Conservation (phyloP, 2,329 filamentous ascomycete species). For the Coniella vitis region DNA sequence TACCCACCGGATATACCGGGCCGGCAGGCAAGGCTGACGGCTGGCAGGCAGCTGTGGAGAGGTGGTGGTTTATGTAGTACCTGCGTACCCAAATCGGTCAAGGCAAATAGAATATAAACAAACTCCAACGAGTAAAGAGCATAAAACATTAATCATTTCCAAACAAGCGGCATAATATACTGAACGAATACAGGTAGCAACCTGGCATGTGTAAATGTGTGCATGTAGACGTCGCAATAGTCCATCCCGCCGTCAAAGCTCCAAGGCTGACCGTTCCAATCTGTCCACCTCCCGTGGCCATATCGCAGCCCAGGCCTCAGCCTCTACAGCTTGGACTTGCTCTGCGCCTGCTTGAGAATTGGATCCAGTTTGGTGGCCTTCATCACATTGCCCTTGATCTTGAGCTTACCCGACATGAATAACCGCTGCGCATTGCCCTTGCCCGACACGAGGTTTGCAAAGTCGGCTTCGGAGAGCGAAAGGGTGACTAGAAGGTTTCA, state of each 20-base stretch:
- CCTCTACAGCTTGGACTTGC: slow-evolving; percentile 72
- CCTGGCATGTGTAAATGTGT: no score
- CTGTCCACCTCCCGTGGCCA: slow-evolving; percentile 11
- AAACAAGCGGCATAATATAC: neutral
- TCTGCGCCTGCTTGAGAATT: slow-evolving; percentile 80
- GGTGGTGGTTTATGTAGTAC: no score
- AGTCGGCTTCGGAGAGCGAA: slow-evolving; percentile 76
- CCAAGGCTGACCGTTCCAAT: slow-evolving; percentile 10
- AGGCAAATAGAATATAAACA: no score
- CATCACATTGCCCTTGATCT: slow-evolving; percentile 98
- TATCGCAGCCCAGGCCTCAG: slow-evolving; percentile 14
- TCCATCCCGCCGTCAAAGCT: neutral
- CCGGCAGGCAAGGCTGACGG: no score
- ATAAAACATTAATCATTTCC: neutral
- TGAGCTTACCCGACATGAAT: slow-evolving; percentile 98
- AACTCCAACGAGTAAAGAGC: no score
- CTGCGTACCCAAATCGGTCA: no score
- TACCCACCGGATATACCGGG: neutral
- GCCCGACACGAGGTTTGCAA: slow-evolving; percentile 72
- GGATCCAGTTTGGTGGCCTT: slow-evolving; percentile 96
- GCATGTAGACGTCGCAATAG: no score
- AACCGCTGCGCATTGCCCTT: slow-evolving; percentile 91
- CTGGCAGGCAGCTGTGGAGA: neutral
- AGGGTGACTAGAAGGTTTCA: slow-evolving; percentile 62
- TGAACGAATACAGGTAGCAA: no score